These are phyloP conservation scores for Colletotrichum incanum DNA, from an alignment of 2,329 filamentous ascomycete species.

Conservation along the genomic window DNA sequence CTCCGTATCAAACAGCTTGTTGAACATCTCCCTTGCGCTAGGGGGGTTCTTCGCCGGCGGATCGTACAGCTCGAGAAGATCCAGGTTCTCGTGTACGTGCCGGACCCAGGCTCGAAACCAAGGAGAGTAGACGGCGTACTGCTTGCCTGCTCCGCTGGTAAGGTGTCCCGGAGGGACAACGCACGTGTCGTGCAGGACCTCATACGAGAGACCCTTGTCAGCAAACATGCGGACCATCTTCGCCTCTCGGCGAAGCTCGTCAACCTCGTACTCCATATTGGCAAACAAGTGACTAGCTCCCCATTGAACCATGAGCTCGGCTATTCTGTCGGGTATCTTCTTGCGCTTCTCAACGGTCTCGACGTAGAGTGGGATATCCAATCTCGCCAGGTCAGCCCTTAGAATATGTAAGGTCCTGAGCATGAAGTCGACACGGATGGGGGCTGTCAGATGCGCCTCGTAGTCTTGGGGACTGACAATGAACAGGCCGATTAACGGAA, in stretches of 20 bases:
- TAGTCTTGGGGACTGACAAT: constrained; percentile 88
- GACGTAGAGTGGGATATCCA: constrained; percentile 85
- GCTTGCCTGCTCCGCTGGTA: constrained; percentile 77
- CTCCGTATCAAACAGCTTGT: constrained; percentile 70
- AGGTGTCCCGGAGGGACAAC: constrained; percentile 83
- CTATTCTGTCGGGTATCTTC: constrained; percentile 72
- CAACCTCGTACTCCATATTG: constrained; percentile 93
- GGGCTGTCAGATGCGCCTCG: constrained; percentile 82
- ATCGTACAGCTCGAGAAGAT: constrained; percentile 75
- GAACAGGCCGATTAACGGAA: constrained; percentile 84
- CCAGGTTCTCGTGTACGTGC: constrained; percentile 78
- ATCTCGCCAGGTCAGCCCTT: constrained; percentile 74
- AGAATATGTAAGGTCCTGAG: constrained; percentile 79
- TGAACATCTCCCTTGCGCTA: constrained; percentile 60
- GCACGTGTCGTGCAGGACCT: constrained; percentile 86
- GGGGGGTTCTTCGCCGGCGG: constrained; percentile 57
- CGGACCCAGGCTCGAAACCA: constrained; percentile 86
- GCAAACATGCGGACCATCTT: constrained; percentile 74
- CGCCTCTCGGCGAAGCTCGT: constrained; percentile 86
- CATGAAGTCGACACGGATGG: constrained; percentile 84
- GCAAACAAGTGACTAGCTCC: constrained; percentile 81
- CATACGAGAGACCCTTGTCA: constrained; percentile 76
- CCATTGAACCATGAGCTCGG: constrained; percentile 80
- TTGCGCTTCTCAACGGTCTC: constrained; percentile 79
- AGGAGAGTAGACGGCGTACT: constrained; percentile 88